phyloP scores from a whole-genome alignment of 2,329 filamentous ascomycete genomes.

The Colletotrichum noveboracense region DNA sequence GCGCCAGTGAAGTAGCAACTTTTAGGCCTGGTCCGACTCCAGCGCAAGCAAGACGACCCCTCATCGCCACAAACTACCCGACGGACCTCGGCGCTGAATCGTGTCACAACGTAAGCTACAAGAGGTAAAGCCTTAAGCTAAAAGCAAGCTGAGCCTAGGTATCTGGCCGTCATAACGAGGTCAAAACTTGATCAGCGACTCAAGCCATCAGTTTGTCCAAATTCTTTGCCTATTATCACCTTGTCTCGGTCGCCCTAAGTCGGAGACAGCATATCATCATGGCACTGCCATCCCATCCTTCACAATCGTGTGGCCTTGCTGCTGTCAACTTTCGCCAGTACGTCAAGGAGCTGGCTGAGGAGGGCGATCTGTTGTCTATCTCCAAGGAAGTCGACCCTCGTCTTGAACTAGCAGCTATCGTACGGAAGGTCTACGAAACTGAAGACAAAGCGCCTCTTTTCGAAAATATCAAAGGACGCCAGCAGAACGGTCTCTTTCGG shows the following conservation, averaged over 20 bases:
- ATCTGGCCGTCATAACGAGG: background rate
- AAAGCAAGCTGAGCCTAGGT: background rate
- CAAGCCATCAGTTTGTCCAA: background rate
- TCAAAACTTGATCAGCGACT: background rate
- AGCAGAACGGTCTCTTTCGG: conserved; percentile 47
- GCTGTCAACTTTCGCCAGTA: background rate
- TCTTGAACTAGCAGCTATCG: conserved; percentile 52
- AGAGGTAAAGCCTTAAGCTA: background rate
- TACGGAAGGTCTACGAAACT: conserved; percentile 47
- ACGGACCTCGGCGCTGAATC: background rate
- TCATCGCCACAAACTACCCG: conserved; percentile 24
- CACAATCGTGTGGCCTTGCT: background rate
- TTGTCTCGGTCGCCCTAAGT: background rate
- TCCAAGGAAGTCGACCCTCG: conserved; percentile 45
- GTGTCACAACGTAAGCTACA: background rate
- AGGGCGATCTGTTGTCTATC: conserved; percentile 29
- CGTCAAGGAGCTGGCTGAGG: background rate
- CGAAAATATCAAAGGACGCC: conserved; percentile 52
- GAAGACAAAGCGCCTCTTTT: conserved; percentile 54
- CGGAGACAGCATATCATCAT: background rate
- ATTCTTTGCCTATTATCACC: background rate
- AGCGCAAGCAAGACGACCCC: conserved; percentile 37
- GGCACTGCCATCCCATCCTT: background rate
- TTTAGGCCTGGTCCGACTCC: background rate
- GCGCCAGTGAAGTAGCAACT: background rate